phyloP scores from a whole-genome alignment of 495 filamentous ascomycete genomes.

The Trichoderma erinaceum region DNA sequence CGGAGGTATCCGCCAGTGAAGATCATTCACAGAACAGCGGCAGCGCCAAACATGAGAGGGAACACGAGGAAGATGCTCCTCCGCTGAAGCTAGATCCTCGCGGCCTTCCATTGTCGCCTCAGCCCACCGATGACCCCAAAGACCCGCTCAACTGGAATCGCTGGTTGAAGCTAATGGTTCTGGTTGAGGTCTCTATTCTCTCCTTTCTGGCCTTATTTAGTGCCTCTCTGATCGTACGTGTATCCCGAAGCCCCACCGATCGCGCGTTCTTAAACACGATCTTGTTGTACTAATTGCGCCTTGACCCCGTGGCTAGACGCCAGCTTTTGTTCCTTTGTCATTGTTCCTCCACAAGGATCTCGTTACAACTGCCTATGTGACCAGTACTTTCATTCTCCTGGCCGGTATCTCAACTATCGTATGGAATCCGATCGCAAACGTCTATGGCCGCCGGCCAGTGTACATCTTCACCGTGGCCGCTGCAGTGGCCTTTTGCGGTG shows the following conservation, averaged over 20 bases:
- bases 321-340: conserved; percentile 15
- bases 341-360: conserved; percentile 13
- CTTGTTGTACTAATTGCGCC: neutral
- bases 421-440: conserved; percentile 63
- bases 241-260: neutral
- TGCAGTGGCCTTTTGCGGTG: conserved; percentile 36
- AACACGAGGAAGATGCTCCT: neutral
- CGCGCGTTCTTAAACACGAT: neutral
- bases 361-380: conserved; percentile 15
- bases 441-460: conserved; percentile 61
- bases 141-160: conserved; percentile 59
- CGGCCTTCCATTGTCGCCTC: conserved; percentile 55
- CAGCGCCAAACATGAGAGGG: neutral
- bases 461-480: conserved; percentile 56
- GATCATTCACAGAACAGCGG: conserved; percentile 7
- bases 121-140: conserved; percentile 52
- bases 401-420: conserved; percentile 37
- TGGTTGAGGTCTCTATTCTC: conserved; percentile 20
- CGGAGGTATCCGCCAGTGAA: conserved; percentile 13
- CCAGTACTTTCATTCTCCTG: conserved; percentile 15
- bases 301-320: conserved; percentile 10
- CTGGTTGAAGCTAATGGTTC: conserved; percentile 48
- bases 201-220: conserved; percentile 17
- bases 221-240: conserved; percentile 16
- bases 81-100: conserved; percentile 23